Base-by-base conservation (phyloP, 345 rosid species). In the Sonneratia caseolaris region DNA sequence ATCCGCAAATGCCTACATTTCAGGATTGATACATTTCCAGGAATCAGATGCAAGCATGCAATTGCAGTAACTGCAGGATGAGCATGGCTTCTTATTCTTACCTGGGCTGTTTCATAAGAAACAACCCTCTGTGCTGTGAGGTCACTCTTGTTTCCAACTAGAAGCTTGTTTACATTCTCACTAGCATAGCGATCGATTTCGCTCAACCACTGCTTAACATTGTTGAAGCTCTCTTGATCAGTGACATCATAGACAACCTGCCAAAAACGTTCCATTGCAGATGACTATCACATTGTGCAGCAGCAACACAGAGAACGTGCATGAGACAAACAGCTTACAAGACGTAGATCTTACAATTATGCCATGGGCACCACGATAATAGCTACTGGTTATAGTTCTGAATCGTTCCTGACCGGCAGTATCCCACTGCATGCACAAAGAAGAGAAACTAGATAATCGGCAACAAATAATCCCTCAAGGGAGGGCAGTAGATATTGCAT, bases 391-490 rank as follows among this genome's bases (percentile, higher is more conserved):
- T 76, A 91, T 93, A 37, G 98, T 93, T 84, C 98, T 87, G 76
- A 91, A 93, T 22, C 98, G 84, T 79, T 93, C 98, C 85, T 93
- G 97, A 36, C 98, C 98, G 68, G 98, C 97, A 68, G 98, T 93
- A 81, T 93, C 98, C 98, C 98, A 93, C 98, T 93, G 87, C 72
- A 77, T 14, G 38, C 56, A 64, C 11, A 78, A 73, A 47, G 62
- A 47, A 43, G 68, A 45, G n/a, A 53, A 73, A 56, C 71, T 55
- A 70, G 66, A 62, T 24, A 1, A 57, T n/a, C 13, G n/a, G 35
- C 64, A 57, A 57, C 5, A 8, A 22, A 57, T 7, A n/a, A 47
- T 47, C 32, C 64, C 9, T 57, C n/a, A 2, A 57, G 35, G 35
- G 13, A 57, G 64, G 35, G 11, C n/a, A 53, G 21, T 53, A 16